phyloP scores from a whole-genome alignment of 768 basidiomycete genomes.

The Pisolithus albus region DNA sequence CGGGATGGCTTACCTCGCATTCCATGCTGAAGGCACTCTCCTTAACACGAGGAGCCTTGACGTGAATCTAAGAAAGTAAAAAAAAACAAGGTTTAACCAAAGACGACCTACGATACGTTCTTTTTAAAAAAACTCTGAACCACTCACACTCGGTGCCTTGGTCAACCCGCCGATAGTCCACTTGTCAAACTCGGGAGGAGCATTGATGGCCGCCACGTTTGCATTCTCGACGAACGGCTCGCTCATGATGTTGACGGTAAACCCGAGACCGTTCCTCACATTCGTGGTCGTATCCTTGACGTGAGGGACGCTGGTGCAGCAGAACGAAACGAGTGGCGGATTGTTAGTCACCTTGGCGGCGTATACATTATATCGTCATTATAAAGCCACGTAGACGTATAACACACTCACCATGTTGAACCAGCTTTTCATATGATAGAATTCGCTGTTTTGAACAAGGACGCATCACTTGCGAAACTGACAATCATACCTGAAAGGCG shows the following conservation, averaged over 20 bases:
- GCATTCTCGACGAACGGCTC: conserved; percentile 40
- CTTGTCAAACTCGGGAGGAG: conserved; percentile 30
- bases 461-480: background rate
- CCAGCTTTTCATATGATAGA: conserved; percentile 11
- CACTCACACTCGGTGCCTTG: conserved; percentile 29
- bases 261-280: conserved; percentile 38
- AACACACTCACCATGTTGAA: conserved; percentile 20
- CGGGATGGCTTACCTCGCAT: conserved; percentile 22
- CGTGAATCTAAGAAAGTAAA: conserved; percentile 20
- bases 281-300: conserved; percentile 41
- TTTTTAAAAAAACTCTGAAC: too few relatives aligned
- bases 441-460: background rate
- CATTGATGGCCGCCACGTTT: conserved; percentile 31
- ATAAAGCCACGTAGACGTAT: too few relatives aligned
- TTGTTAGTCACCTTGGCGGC: conserved; percentile 12
- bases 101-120: too few relatives aligned
- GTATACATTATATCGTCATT: too few relatives aligned
- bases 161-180: conserved; percentile 40
- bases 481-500: conserved; percentile 33
- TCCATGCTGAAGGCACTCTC: conserved; percentile 45
- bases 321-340: conserved; percentile 35
- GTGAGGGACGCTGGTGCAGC: conserved; percentile 13
- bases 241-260: conserved; percentile 53
- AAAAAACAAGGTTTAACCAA: too few relatives aligned
- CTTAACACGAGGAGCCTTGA: conserved; percentile 34